Conservation (phyloP, 2,329 filamentous ascomycete genomes). For the Diaporthe vexans region DNA sequence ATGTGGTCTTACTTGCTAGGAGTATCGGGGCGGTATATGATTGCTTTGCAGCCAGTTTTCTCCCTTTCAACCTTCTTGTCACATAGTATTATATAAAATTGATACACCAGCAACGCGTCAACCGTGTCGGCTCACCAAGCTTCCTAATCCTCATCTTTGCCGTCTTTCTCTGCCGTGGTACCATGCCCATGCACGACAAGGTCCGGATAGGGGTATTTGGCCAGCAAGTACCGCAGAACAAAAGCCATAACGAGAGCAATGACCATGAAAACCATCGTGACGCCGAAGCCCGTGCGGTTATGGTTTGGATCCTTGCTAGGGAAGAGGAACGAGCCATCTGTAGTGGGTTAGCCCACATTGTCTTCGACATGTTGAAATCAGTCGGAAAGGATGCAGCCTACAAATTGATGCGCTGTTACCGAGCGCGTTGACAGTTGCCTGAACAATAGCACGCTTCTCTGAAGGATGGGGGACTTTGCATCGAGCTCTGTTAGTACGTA, state of each 20-base stretch:
- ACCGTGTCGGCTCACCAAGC: neutral
- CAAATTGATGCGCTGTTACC: conserved; percentile 36
- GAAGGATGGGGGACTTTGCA: conserved; percentile 28
- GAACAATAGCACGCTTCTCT: conserved; percentile 34
- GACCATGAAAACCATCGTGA: conserved; percentile 35
- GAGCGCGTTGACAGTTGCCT: conserved; percentile 34
- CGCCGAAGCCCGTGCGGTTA: conserved; percentile 30
- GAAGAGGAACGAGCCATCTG: conserved; percentile 36
- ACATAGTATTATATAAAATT: neutral
- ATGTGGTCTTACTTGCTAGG: neutral
- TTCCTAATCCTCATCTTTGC: neutral
- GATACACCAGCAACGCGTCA: fast-evolving
- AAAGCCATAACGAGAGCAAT: conserved; percentile 25
- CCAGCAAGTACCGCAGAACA: conserved; percentile 20
- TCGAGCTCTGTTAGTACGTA: neutral
- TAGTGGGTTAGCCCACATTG: neutral
- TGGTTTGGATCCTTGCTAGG: conserved; percentile 27
- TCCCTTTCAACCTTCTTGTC: too few species aligned
- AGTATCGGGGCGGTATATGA: neutral
- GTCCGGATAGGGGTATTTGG: conserved; percentile 34
- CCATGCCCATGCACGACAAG: conserved; percentile 19
- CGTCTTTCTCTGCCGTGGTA: neutral
- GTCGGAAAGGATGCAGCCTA: neutral
- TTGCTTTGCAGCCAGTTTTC: neutral
- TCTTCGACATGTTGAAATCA: neutral